A percentile compares a stretch with the other conserved stretches of the same genome.
These are phyloP conservation scores for Teratosphaeria destructans DNA, from an alignment of 2,329 filamentous ascomycete species.

Conservation along the genomic window DNA sequence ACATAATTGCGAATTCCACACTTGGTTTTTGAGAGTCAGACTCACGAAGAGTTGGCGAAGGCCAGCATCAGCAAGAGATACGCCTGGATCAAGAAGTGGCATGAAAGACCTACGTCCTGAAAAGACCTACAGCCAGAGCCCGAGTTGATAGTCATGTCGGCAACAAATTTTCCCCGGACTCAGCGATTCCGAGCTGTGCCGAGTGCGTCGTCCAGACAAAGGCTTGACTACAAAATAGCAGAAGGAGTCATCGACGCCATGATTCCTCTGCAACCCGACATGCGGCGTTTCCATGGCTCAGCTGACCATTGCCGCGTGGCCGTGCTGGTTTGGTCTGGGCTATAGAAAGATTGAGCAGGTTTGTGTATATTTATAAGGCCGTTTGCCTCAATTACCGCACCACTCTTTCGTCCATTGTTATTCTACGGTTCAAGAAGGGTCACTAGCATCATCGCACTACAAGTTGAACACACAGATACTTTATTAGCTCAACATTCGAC, in stretches of 20 bases:
- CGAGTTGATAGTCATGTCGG: background rate
- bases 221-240: background rate
- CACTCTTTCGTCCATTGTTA: background rate
- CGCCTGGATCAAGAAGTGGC: background rate
- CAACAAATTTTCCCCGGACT: background rate
- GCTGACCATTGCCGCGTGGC: background rate
- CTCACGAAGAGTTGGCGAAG: background rate
- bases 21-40: background rate
- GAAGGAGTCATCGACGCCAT: background rate
- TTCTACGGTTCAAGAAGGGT: background rate
- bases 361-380: background rate
- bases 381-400: background rate
- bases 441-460: background rate
- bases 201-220: background rate
- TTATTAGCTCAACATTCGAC: background rate
- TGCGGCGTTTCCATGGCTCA: background rate
- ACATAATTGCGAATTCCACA: background rate
- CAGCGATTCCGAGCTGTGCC: background rate
- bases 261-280: background rate
- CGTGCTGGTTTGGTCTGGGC: background rate
- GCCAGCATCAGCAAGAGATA: background rate
- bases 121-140: background rate
- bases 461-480: background rate
- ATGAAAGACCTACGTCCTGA: background rate
- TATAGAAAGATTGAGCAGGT: background rate